A percentile compares a stretch with the other conserved stretches of the same genome.
Evolutionary conservation across 208 protist species (phyloP).

Genomic region (Leishmania tropica): DNA sequence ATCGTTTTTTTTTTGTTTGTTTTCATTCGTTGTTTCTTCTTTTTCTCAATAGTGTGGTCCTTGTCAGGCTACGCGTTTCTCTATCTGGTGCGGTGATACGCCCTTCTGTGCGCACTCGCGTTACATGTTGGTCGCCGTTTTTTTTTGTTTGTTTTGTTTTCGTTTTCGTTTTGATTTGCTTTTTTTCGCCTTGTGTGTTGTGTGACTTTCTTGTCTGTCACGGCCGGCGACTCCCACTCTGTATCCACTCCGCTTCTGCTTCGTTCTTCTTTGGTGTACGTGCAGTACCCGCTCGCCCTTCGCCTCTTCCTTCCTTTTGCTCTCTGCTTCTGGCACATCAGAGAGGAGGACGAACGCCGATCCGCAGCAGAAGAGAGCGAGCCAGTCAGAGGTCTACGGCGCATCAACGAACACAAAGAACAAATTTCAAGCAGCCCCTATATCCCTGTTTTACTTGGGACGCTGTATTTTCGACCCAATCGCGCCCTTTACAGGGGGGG

Average conservation of each 20-base stretch:
- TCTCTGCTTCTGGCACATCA: background rate
- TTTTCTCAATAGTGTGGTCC: background rate
- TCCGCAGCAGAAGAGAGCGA: background rate
- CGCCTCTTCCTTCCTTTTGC: background rate
- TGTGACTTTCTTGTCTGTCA: background rate
- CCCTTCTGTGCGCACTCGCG: background rate
- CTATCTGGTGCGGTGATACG: conserved; percentile 4
- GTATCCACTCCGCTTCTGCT: background rate
- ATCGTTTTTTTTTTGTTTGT: background rate
- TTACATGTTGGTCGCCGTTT: background rate
- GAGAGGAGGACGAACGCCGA: background rate
- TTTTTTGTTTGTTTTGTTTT: background rate
- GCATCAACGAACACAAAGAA: conserved; percentile 4
- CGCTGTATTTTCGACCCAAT: background rate
- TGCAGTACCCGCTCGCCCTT: background rate
- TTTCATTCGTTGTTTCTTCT: background rate
- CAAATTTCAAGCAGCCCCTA: background rate
- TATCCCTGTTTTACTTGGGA: background rate
- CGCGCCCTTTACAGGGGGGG: background rate
- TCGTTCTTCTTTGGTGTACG: background rate
- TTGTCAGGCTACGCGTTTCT: background rate
- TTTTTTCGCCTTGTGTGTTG: background rate
- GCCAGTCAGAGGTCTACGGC: background rate
- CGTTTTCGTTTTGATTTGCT: background rate
- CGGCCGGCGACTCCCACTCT: background rate